Evolutionary conservation across 1,139 yeast genomes (phyloP), one percentile per base, ranked within the genome.

Genomic region (Sugiyamaella sp.): DNA sequence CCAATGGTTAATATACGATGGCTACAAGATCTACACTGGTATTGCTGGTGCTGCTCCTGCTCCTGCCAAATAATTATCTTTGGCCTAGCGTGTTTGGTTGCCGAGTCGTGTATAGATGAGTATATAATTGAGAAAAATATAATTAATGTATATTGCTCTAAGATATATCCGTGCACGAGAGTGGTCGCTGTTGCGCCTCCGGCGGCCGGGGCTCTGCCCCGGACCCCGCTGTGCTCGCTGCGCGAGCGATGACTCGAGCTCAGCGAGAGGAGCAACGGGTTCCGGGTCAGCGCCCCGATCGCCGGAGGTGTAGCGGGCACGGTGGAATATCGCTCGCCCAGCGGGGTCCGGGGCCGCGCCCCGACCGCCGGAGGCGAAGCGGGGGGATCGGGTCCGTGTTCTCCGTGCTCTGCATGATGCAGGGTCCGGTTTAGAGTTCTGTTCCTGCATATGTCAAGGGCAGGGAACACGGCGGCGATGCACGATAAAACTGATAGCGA

Each of bases 1-100:
- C 80, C 98, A 91, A 78, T 91, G 97, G 97, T 80, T 91, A 69
- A 80, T 91, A 60, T 91, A 91, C 75, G 98, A 91, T 73, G 86
- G 96, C 12, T 91, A 91, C 80, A 91, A 91, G 77, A 95, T 89
- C 25, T 81, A 81, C 65, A 82, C 89, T 58, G 98, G 97, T 10
- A 80, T 91, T 65, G 97, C 98, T 68, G 35, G 14, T 29, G 89
- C 98, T 40, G 85, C 96, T 25, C 93, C 91, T 60, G 64, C 63
- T 56, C 48, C 48, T 33, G 38, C 47, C 38, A 44, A 44, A 27
- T 12, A 44, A 33, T 44, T n/a, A 5, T 19, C 21, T 33, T 32
- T 27, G 24, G 46, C 19, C 20, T 27, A 27, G 27, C 25, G 46
- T 22, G 25, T 14, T 8, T 41, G 22, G 16, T 12, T 41, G 19